Percentiles rank a stretch among this genome's conserved stretches.
These are phyloP conservation scores for Colletotrichum viniferum DNA, from an alignment of 2,329 filamentous ascomycete genomes.

Conservation along the genomic window DNA sequence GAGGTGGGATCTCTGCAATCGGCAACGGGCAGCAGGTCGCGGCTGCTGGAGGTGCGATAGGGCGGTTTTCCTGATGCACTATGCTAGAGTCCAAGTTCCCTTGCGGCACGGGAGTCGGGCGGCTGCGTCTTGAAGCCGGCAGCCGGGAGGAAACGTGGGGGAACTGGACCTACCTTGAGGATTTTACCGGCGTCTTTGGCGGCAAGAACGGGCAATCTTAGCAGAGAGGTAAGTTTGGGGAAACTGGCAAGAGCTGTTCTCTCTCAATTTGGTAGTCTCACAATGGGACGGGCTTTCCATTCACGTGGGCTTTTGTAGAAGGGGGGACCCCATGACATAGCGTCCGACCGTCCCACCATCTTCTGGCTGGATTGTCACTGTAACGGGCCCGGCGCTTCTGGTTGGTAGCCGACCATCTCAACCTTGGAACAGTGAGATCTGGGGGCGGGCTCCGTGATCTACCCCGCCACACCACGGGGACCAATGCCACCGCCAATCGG, in stretches of 20 bases:
- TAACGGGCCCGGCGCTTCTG: background rate
- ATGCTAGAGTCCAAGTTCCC: background rate
- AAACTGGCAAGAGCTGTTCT: background rate
- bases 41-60: slow-evolving; percentile 4
- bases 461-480: background rate
- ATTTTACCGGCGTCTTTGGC: background rate
- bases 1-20: background rate
- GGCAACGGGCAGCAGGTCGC: background rate
- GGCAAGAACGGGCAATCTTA: background rate
- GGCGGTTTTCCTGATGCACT: background rate
- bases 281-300: background rate
- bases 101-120: background rate
- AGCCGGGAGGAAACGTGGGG: background rate
- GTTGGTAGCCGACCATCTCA: slow-evolving; percentile 11
- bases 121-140: background rate
- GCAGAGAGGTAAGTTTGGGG: background rate
- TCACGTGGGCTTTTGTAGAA: background rate
- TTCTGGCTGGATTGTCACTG: background rate
- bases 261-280: background rate
- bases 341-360: background rate
- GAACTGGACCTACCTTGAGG: background rate
- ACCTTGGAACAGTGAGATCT: background rate
- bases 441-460: background rate
- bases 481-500: background rate
- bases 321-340: slow-evolving; percentile 1